Evolutionary conservation across 345 rosid genomes (phyloP).

Genomic region (Cardamine occulta): DNA sequence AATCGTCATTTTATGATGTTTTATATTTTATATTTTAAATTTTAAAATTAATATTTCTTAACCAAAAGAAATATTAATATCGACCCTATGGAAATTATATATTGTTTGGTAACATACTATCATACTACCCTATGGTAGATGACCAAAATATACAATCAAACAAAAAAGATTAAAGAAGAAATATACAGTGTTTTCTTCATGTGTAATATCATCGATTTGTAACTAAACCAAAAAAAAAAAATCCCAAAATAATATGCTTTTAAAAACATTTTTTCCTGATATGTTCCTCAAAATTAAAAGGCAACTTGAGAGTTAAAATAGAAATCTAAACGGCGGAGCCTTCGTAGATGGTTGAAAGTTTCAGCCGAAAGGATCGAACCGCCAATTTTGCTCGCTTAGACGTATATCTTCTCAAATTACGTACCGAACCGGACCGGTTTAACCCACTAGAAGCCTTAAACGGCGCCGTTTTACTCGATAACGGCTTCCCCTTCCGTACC

Average conservation of each 20-base stretch:
- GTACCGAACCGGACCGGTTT: slow-evolving; percentile 62
- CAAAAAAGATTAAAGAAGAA: background rate
- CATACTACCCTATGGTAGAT: background rate
- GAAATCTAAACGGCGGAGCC: slow-evolving; percentile 53
- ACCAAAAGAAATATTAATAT: too few species aligned
- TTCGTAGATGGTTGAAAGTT: slow-evolving; percentile 76
- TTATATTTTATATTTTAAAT: too few species aligned
- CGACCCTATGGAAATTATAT: too few species aligned
- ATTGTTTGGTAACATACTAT: background rate
- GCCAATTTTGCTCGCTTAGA: slow-evolving; percentile 74
- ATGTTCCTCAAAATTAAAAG: slow-evolving; percentile 7
- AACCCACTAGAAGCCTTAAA: slow-evolving; percentile 22
- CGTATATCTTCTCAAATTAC: slow-evolving; percentile 57
- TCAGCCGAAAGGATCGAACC: slow-evolving; percentile 74
- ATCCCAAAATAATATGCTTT: background rate
- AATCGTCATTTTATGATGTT: too few species aligned
- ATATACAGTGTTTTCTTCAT: slow-evolving; percentile 18
- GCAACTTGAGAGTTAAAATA: background rate
- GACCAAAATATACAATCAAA: slow-evolving; percentile 18
- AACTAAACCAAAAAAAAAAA: background rate
- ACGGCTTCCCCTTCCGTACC: background rate
- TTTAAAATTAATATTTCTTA: too few species aligned
- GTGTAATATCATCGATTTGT: background rate
- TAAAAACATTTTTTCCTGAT: background rate
- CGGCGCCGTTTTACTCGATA: slow-evolving; percentile 26